Evolutionary conservation across 169 alveolate genomes (phyloP), one percentile per base, ranked within the genome.

Genomic region (Eimeria maxima): DNA sequence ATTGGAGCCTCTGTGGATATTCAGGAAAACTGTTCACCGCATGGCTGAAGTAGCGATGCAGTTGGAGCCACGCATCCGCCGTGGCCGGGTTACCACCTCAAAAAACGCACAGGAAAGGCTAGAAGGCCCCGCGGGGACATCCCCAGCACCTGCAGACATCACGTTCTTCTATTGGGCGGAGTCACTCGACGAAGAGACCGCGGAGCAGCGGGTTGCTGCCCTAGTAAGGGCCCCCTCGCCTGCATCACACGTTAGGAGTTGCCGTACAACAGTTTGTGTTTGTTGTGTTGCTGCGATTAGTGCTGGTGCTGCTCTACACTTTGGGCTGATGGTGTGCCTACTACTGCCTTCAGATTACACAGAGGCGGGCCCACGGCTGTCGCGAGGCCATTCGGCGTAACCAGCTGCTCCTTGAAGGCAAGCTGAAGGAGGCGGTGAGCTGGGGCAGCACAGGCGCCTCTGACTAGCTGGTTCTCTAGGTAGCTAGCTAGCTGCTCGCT

Each of bases 1-100:
- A 14, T 53, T 53, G 60, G 60, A 14, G 60, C 16, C 20, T 53
- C 60, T 69, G 80, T 45, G 44, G 22, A 27, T 24, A 16, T 33
- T 5, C 95, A 92, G 95, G 57, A 92, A 92, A 65, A 93, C 96
- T n/a, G 80, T 93, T 38, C 93, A 83, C 87, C 93, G 96, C 63
- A 93, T 93, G 94, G 96, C 96, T 42, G 89, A 57, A 8, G 80
- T 93, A 20, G 94, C 94, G 42, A 93, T 93, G 88, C 94, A 93
- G 94, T 33, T 33, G 50, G 93, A 83, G 87, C 94, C 94, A n/a
- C 86, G 94, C 27, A 80, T 93, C 27, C 88, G 73, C 20, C 38
- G 69, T 60, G 96, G 96, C 47, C 74, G 96, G 11, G 81, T 80
- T 20, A 50, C 74, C 50, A 27, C 90, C 5, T 60, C 74, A 29